Evolutionary conservation across 805 yeast species (phyloP).

Genomic region (Kodamaea nitidulidarum): DNA sequence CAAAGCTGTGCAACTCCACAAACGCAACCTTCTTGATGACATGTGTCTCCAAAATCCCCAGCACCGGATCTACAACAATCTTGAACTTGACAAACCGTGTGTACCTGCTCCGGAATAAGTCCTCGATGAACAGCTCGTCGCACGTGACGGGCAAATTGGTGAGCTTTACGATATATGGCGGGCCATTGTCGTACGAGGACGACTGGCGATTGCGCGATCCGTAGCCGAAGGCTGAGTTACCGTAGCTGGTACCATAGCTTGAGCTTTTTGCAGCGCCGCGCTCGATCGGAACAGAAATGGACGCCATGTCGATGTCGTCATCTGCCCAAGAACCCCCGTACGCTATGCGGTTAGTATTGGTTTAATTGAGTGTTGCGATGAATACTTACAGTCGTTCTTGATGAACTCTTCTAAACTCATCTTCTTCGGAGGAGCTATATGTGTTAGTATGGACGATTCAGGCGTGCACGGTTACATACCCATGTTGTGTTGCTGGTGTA

Average conservation of each 20-base stretch:
- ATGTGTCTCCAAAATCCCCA: conserved; percentile 33
- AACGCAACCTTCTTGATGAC: conserved; percentile 56
- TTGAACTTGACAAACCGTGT: conserved; percentile 57
- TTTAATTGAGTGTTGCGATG: not conserved
- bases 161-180: conserved; percentile 66
- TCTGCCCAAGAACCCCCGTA: conserved; percentile 48
- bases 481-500: conserved; percentile 4
- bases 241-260: conserved; percentile 1
- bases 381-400: conserved; percentile 42
- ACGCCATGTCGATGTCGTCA: conserved; percentile 41
- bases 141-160: conserved; percentile 55
- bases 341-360: conserved; percentile 26
- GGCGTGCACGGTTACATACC: conserved; percentile 1
- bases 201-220: conserved; percentile 9
- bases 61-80: conserved; percentile 51
- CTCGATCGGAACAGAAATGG: conserved; percentile 44
- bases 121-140: conserved; percentile 48
- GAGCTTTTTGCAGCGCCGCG: conserved; percentile 3
- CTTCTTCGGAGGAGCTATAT: conserved; percentile 39
- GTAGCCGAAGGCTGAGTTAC: conserved; percentile 1
- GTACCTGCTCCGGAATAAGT: conserved; percentile 60
- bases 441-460: conserved; percentile 11
- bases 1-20: conserved; percentile 50
- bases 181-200: conserved; percentile 25
- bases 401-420: conserved; percentile 45